These are phyloP conservation scores for Parietichytrium sp. DNA, from an alignment of 108 stramenopile genomes.

Conservation along the genomic window DNA sequence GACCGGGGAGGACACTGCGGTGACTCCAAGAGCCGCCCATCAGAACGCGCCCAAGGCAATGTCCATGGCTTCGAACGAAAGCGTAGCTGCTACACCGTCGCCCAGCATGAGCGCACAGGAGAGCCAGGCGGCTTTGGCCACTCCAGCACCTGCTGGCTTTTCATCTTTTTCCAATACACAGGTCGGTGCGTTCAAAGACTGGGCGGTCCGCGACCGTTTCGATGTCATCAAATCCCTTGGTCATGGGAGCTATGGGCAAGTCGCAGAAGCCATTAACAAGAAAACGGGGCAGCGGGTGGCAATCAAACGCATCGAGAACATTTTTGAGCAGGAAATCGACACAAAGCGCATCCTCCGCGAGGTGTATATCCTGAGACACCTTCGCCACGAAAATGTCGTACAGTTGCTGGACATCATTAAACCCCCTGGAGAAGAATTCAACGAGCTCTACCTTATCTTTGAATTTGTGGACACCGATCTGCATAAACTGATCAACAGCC, in stretches of 20 bases:
- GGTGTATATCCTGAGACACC: slow-evolving; percentile 82
- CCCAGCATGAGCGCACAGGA: no score
- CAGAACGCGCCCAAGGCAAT: no score
- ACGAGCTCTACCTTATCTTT: slow-evolving; percentile 59
- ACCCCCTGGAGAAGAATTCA: slow-evolving; percentile 43
- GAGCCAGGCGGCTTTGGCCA: slow-evolving; percentile 5
- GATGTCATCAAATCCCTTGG: slow-evolving; percentile 79
- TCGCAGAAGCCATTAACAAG: slow-evolving; percentile 86
- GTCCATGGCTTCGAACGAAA: no score
- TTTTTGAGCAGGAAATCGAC: slow-evolving; percentile 90
- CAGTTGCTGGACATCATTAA: slow-evolving; percentile 82
- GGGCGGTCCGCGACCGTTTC: slow-evolving; percentile 88
- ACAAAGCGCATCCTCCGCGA: slow-evolving; percentile 83
- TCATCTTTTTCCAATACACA: neutral
- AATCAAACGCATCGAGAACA: slow-evolving; percentile 84
- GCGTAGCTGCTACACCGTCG: no score
- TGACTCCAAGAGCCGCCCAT: no score
- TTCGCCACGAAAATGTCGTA: slow-evolving; percentile 86
- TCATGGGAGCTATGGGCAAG: slow-evolving; percentile 91
- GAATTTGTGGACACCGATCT: slow-evolving; percentile 95
- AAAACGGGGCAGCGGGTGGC: slow-evolving; percentile 71
- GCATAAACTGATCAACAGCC: slow-evolving; percentile 95
- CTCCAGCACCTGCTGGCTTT: neutral
- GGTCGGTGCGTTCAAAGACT: slow-evolving; percentile 69
- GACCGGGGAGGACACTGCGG: no score